phyloP scores from a whole-genome alignment of 257 asterid species.

The Leonotis leonurus region DNA sequence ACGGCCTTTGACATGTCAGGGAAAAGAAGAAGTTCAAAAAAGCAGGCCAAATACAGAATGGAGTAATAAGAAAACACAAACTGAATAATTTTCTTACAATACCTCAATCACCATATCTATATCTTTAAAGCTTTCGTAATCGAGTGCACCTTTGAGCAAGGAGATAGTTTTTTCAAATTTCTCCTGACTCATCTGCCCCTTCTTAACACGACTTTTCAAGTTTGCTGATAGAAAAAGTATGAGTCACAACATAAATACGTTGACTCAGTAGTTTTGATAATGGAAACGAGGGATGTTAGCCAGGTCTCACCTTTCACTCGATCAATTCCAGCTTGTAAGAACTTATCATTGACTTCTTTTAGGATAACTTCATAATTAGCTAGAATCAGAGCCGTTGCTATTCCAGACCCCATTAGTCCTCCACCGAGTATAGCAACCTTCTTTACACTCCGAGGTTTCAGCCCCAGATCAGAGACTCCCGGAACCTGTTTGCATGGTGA shows the following conservation, averaged over 20 bases:
- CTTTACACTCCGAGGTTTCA: conserved; percentile 66
- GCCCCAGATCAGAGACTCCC: conserved; percentile 72
- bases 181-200: conserved; percentile 72
- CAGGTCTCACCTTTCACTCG: conserved; percentile 66
- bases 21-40: not conserved
- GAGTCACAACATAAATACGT: not conserved
- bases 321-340: conserved; percentile 72
- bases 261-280: not conserved
- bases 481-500: conserved; percentile 54
- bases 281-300: conserved; percentile 2
- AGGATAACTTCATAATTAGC: conserved; percentile 63
- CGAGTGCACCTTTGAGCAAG: conserved; percentile 75
- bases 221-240: conserved; percentile 41
- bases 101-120: conserved; percentile 99
- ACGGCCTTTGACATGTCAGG: conserved; percentile 51
- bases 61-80: not conserved
- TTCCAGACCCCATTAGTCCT: conserved; percentile 97
- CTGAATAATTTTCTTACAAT: not conserved
- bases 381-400: conserved; percentile 80
- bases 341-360: conserved; percentile 83
- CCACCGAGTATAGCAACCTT: conserved; percentile 95
- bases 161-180: conserved; percentile 67
- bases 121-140: conserved; percentile 78
- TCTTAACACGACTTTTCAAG: conserved; percentile 72
- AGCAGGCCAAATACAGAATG: not conserved